Conservation (phyloP, 108 stramenopile genomes). For the Craspedostauros australis region DNA sequence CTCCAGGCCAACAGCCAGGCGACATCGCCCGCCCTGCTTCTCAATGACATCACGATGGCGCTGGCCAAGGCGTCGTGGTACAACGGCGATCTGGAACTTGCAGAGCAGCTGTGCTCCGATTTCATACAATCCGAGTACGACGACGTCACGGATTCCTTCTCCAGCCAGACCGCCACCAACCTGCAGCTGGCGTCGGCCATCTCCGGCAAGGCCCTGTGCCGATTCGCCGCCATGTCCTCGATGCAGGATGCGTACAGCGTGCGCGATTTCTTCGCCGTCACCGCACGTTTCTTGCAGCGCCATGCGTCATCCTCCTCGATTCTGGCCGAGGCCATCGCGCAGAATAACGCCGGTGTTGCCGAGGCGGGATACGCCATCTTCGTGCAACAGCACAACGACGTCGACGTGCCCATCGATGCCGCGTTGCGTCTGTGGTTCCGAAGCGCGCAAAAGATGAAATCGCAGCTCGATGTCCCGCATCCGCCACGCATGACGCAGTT, state of each 20-base stretch:
- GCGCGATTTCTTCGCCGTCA: constrained; percentile 31
- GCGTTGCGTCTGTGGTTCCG: constrained; percentile 30
- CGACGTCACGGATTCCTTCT: constrained; percentile 16
- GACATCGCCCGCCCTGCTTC: not conserved
- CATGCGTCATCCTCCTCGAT: constrained; percentile 13
- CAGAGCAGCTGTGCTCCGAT: constrained; percentile 19
- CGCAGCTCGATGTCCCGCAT: not conserved
- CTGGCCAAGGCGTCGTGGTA: constrained; percentile 35
- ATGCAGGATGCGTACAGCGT: constrained; percentile 37
- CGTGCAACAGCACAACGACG: constrained; percentile 29
- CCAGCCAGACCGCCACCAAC: constrained; percentile 17
- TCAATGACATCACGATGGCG: constrained; percentile 20
- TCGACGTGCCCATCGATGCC: constrained; percentile 31
- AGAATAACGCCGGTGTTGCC: constrained; percentile 27
- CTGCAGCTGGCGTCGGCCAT: constrained; percentile 36
- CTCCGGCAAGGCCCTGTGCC: constrained; percentile 35
- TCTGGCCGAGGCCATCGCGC: constrained; percentile 12
- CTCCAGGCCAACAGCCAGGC: constrained; percentile 1
- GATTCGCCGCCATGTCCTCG: constrained; percentile 17
- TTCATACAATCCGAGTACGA: constrained; percentile 18
- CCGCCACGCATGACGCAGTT: not conserved
- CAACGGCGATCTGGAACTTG: constrained; percentile 22
- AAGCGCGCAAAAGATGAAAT: constrained; percentile 16
- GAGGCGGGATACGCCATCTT: constrained; percentile 26
- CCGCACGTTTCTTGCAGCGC: constrained; percentile 26